Base-by-base conservation (phyloP, 805 yeast genomes). In the Pichia deserticola region DNA sequence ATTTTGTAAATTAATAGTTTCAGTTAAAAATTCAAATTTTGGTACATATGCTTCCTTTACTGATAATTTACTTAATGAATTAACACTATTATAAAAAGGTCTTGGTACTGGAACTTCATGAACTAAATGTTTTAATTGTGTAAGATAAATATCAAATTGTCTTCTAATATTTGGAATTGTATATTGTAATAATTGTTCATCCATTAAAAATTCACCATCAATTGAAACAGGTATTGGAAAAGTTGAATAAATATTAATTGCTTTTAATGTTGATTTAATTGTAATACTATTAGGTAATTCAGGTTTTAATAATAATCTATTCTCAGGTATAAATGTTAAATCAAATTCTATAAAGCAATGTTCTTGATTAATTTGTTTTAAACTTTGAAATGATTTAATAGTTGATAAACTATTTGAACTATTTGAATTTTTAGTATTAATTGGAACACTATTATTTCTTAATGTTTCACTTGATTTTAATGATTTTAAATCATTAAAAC, bases 171-270 rank as follows among this genome's bases (percentile, higher is more conserved):
- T 43, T 5, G 51, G 51, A 3, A 48, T 34, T 9, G 51, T 48
- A 30, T 48, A 44, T 25, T 37, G 39, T 38, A 36, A 7, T 20
- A 48, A 40, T 25, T 48, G 51, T 34, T 48, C 42, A 32, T 48
- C 51, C 48, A 48, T 39, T 44, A 48, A 40, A 44, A 48, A 48
- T 27, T 48, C 48, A 15, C 48, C 48, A 32, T 48, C 51, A 29
- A 48, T 20, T 9, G 36, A 33, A 11, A 48, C 47, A 5, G 51
- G 51, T 11, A 48, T 43, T 15, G 51, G 42, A 30, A 32, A 30
- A 9, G 44, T 40, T 4, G 48, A 48, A 35, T 44, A 44, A 15
- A 48, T 27, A 29, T 44, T 43, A 5, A 44, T 13, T 5, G 30
- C 5, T 40, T 48, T 44, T 10, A 48, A 30, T 7, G 44, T 13